Percentiles rank a stretch among this genome's conserved stretches.
Conservation (phyloP, 176 grass and related monocot genomes). For the Bolboschoenus planiculmis region DNA sequence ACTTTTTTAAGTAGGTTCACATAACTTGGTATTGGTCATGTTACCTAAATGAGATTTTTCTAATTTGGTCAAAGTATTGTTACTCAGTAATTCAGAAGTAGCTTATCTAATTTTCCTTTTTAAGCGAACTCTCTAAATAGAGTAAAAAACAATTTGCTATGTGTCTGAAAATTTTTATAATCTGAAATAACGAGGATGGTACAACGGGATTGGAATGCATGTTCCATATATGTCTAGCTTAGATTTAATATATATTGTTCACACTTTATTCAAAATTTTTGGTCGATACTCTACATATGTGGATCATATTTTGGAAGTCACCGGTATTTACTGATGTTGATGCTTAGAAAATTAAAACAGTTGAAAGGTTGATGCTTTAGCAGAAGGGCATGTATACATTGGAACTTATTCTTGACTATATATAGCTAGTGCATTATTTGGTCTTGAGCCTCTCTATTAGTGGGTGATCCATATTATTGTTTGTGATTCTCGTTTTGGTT, state of each 20-base stretch:
- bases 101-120: background rate
- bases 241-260: background rate
- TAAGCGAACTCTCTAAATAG: background rate
- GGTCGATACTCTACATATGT: background rate
- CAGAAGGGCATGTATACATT: background rate
- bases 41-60: background rate
- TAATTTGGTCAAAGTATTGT: background rate
- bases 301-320: background rate
- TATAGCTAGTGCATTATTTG: background rate
- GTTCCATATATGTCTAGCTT: background rate
- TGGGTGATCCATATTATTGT: background rate
- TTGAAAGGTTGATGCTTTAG: background rate
- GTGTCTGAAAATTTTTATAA: background rate
- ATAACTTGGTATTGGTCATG: background rate
- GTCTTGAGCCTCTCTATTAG: background rate
- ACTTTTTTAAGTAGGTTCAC: background rate
- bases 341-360: background rate
- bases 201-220: background rate
- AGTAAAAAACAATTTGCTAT: background rate
- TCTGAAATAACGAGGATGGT: background rate
- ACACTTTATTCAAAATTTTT: background rate
- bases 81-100: background rate
- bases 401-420: no score
- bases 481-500: background rate
- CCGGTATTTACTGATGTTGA: background rate